Percentiles rank a stretch among this genome's conserved stretches.
Conservation (phyloP, 169 alveolate genomes). For the Plasmodium sp. region DNA sequence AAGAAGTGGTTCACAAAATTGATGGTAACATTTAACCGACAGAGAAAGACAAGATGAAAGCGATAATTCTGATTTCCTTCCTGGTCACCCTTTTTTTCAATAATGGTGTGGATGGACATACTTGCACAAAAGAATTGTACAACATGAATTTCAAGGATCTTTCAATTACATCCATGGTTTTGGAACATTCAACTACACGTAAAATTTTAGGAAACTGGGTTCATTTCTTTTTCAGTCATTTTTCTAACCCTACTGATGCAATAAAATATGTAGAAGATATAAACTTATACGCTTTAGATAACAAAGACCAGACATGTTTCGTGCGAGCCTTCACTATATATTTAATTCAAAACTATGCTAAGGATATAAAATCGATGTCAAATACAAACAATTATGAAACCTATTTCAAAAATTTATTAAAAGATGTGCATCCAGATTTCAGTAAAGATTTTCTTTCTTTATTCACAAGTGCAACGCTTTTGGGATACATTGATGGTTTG, state of each 20-base stretch:
- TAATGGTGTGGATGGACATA: conserved; percentile 13
- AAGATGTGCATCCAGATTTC: not conserved
- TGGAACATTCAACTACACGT: not conserved
- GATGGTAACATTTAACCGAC: not conserved
- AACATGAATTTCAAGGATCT: not conserved
- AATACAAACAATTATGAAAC: not conserved
- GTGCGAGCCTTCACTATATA: conserved; percentile 24
- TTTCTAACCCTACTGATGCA: not conserved
- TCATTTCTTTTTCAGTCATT: conserved; percentile 58
- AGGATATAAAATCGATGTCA: not conserved
- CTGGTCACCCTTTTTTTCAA: conserved; percentile 2
- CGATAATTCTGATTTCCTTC: not conserved
- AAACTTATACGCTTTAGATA: conserved; percentile 18
- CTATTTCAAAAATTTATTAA: not conserved
- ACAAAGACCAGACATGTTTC: conserved; percentile 7
- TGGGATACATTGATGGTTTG: not conserved
- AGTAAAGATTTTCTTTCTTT: not conserved
- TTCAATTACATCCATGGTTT: not conserved
- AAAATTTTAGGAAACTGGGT: conserved; percentile 13
- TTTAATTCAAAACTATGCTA: conserved; percentile 27
- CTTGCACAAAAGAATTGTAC: not conserved
- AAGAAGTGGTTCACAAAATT: not conserved
- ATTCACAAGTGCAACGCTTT: not conserved
- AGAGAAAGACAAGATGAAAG: conserved; percentile 29
- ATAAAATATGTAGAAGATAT: not conserved